These are phyloP conservation scores for Rhododendron williamsianum DNA, from an alignment of 148 eudicot genomes.

Conservation along the genomic window DNA sequence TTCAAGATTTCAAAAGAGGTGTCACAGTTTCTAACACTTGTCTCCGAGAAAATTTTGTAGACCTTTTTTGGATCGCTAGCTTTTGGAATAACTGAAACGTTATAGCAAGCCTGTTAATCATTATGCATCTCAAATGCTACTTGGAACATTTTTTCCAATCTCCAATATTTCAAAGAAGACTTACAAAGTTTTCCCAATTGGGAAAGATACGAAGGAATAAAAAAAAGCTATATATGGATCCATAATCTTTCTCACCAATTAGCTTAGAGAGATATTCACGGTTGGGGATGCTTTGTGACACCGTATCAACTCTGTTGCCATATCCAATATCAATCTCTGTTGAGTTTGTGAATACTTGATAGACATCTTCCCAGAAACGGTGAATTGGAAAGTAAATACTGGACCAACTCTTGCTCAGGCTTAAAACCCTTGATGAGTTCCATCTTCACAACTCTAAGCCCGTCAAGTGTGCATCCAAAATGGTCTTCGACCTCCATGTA, in stretches of 20 bases:
- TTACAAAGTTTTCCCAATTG: background rate
- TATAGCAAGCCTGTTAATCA: too few relatives aligned
- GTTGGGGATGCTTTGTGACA: background rate
- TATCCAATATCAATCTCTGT: background rate
- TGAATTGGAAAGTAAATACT: background rate
- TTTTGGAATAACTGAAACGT: too few relatives aligned
- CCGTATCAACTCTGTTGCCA: background rate
- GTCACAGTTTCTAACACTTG: background rate
- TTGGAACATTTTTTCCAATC: background rate
- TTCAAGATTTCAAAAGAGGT: background rate
- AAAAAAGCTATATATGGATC: too few relatives aligned
- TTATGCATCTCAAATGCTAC: too few relatives aligned
- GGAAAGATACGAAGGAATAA: too few relatives aligned
- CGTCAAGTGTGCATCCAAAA: background rate
- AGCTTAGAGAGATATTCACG: background rate
- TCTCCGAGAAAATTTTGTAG: too few relatives aligned
- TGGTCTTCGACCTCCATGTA: background rate
- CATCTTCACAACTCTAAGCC: background rate
- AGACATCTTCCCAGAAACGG: background rate
- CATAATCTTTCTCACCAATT: too few relatives aligned
- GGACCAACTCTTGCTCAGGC: background rate
- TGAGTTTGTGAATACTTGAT: background rate
- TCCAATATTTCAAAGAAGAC: background rate
- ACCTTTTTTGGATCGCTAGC: too few relatives aligned
- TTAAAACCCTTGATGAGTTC: background rate